Base-by-base conservation (phyloP, 805 yeast genomes). In the Pichia eremophila region DNA sequence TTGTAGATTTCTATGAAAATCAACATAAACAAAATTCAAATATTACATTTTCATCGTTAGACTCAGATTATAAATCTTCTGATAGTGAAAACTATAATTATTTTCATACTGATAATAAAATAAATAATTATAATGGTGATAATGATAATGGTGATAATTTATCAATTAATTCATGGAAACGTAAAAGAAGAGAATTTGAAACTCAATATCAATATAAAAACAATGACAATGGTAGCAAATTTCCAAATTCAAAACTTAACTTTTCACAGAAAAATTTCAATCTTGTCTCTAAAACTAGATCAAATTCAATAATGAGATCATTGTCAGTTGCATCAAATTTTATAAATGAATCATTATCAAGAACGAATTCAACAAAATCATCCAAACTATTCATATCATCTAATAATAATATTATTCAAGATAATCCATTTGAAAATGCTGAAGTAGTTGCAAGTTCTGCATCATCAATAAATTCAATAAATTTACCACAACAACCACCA, bases 91-190 rank as follows among this genome's bases (percentile, higher is more conserved):
- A 34, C 14, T 19, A 17, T 7, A n/a, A 29, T 31, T 11, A 18
- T 17, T 15, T 5, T 9, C 29, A 35, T 37, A 38, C 43, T 15
- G 58, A 61, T 36, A 59, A 59, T 22, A 47, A 55, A 46, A 54
- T 62, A 25, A 64, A 64, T 40, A 52, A 63, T 46, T 64, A 53
- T 45, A 67, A 60, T 31, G 67, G 64, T 46, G 64, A 58, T 32
- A 81, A 74, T 45, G 67, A 60, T 31, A 67, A 65, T 46, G 64
- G 59, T 32, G 81, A 74, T 44, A 73, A 65, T 28, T 61, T 71
- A 10, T 75, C 80, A 5, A 71, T 77, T 25, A 72, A 71, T 49
- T 73, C 78, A 22, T 77, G 81, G 81, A 69, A 70, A 40, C 64
- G 69, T 29, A 77, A 77, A 56, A 60, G 80, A 51, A 72, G 71